Percentiles rank a stretch among this genome's conserved stretches.
phyloP scores from a whole-genome alignment of 2,329 filamentous ascomycete genomes.

The Sclerotinia borealis region DNA sequence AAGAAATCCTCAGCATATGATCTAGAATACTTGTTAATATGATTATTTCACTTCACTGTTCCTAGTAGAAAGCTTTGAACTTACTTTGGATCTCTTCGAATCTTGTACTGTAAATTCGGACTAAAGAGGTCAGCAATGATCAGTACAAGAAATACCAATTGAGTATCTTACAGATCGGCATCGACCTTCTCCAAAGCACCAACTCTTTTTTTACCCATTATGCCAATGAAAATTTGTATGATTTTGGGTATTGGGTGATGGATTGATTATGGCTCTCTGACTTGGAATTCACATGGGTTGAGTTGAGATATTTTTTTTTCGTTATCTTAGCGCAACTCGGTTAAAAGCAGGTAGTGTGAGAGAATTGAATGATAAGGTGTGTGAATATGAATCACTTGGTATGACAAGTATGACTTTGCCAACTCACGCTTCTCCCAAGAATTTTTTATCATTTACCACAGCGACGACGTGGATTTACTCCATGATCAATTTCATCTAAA shows the following conservation, averaged over 20 bases:
- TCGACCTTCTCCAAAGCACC: constrained; percentile 93
- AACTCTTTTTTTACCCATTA: constrained; percentile 81
- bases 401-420: neutral
- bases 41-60: neutral
- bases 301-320: constrained; percentile 5
- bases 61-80: constrained; percentile 26
- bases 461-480: constrained; percentile 7
- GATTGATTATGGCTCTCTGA: neutral
- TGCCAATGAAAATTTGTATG: constrained; percentile 10
- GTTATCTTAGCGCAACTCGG: constrained; percentile 11
- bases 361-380: neutral
- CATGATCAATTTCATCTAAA: constrained; percentile 1
- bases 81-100: constrained; percentile 75
- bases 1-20: constrained; percentile 88
- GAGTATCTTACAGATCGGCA: constrained; percentile 62
- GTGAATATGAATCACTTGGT: neutral
- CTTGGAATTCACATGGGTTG: neutral
- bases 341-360: neutral
- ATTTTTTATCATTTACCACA: neutral
- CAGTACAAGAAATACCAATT: constrained; percentile 16
- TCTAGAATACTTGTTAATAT: constrained; percentile 36
- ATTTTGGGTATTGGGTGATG: no score
- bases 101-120: constrained; percentile 86
- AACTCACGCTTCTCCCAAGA: constrained; percentile 5
- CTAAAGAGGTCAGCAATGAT: constrained; percentile 37